A percentile compares a stretch with the other conserved stretches of the same genome.
Evolutionary conservation across 768 basidiomycete species (phyloP).

Genomic region (Xerocomus brunneocitrinus): DNA sequence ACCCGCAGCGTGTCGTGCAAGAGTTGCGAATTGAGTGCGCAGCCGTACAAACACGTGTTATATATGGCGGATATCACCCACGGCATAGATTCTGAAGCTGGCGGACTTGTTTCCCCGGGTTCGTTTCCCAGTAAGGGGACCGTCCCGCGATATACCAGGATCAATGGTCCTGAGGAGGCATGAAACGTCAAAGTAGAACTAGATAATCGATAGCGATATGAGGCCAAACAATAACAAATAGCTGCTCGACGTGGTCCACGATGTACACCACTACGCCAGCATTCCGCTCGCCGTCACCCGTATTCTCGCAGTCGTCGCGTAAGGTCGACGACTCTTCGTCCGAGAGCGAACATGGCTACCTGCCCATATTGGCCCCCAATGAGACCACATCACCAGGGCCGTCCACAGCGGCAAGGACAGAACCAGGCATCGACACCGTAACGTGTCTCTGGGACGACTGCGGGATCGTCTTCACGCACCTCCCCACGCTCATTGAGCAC

Average conservation of each 20-base stretch:
- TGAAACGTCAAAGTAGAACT: background rate
- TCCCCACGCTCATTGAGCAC: slow-evolving; percentile 75
- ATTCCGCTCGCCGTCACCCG: slow-evolving; percentile 39
- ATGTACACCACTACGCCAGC: slow-evolving; percentile 36
- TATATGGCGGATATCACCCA: no score
- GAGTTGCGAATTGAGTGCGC: background rate
- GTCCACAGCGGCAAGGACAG: slow-evolving; percentile 13
- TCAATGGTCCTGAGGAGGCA: no score
- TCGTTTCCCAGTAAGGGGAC: no score
- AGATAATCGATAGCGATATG: no score
- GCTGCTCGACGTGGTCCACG: slow-evolving; percentile 18
- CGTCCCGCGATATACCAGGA: no score
- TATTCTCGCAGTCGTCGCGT: slow-evolving; percentile 34
- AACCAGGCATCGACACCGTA: slow-evolving; percentile 49
- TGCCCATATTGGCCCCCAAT: slow-evolving; percentile 7
- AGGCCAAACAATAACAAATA: slow-evolving; percentile 19
- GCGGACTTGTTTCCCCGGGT: no score
- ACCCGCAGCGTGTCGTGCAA: no score
- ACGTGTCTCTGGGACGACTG: slow-evolving; percentile 87
- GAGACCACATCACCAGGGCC: slow-evolving; percentile 23
- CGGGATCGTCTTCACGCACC: slow-evolving; percentile 63
- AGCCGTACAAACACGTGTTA: no score
- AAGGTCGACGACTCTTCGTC: slow-evolving; percentile 25
- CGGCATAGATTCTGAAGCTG: no score
- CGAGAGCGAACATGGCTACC: slow-evolving; percentile 21